Evolutionary conservation across 768 basidiomycete species (phyloP), one percentile per base, ranked within the genome.

Genomic region (Infundibulicybe gibba): DNA sequence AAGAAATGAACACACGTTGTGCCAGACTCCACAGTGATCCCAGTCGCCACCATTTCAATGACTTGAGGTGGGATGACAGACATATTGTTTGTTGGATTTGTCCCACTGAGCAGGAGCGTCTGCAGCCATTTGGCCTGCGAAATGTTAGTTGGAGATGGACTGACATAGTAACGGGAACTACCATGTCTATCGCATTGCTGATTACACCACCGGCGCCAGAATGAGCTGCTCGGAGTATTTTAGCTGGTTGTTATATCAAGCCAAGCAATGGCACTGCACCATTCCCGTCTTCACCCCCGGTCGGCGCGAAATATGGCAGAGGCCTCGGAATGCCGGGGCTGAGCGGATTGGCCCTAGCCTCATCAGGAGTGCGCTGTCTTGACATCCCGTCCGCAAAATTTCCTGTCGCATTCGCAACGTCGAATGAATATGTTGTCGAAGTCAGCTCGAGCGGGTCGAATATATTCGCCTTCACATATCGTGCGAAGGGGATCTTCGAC

Each of bases 391-490:
- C 61, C 57, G 38, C 64, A 13, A 67, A 50, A 8, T 57, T 51
- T 1, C 61, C 60, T 5, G 47, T 55, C 11, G 45, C 49, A 32
- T 60, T 60, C 1, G 66, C 66, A 6, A 49, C 44, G 5, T 55
- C 50, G 35, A 56, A 62, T 3, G 63, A 65, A 33, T 61, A 67
- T 1, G 64, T 67, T 3, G 65, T 61, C 9, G 58, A 54, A 1
- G 47, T 53, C 50, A 67, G 47, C 1, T 60, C 60, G 1, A 66
- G 55, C 9, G 57, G 58, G 3, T 58, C 57, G 11, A 67, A 56
- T n/a, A 67, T 64, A 35, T 63, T 51, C 19, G 62, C 50, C 38
- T 61, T 57, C 32, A 66, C 64, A 55, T 62, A 67, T n/a, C 54
- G 53, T 6, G 60, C 57, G 38, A 64, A 58, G 4, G 60, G 51